Base-by-base conservation (phyloP, 2,329 filamentous ascomycete species). In the Bipolaris sorokiniana region DNA sequence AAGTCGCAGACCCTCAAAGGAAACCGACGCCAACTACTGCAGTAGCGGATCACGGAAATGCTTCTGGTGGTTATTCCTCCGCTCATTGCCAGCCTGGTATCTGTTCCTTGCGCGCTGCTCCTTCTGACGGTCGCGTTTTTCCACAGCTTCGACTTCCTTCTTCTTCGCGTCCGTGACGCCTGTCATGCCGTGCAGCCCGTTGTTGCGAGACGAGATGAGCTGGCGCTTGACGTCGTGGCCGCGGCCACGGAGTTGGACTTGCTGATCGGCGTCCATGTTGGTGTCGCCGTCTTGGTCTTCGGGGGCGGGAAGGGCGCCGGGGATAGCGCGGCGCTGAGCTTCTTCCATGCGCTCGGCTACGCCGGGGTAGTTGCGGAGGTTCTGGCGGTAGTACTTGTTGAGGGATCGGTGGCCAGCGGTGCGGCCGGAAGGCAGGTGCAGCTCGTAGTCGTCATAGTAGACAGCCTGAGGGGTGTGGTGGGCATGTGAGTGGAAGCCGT, bases 371-470 rank as follows among this genome's bases (percentile, higher is more conserved):
- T 87, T 90, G 77, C 90, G 88, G 41, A 99, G 82, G 78, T 98
- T 98, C 80, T 99, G 95, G 58, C 91, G 88, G 80, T 88, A 99
- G 79, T 98, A 98, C 66, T 86, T 88, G 72, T 90, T 89, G 51
- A 97, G 79, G 7, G 91, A 95, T 46, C 95, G 87, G 76, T 99
- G 95, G 37, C 95, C 95, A 36, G 96, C 92, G 7, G 90, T 90
- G 59, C 90, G 89, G 51, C 95, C 95, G 4, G 90, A 92, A 1
- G 95, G 95, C 11, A 99, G 86, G 72, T 99, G 92, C 51, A 99
- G 84, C 77, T 98, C 95, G 70, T 91, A 93, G 42, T 99, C 95
- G 67, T 96, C 91, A 71, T 96, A 88, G 76, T 96, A 97, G 20
- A 91, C 90, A 36, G 91, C 88, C 61, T 89, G 85, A 51, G 85